These are phyloP conservation scores for Aphanomyces euteiches DNA, from an alignment of 352 stramenopile genomes.

Conservation along the genomic window DNA sequence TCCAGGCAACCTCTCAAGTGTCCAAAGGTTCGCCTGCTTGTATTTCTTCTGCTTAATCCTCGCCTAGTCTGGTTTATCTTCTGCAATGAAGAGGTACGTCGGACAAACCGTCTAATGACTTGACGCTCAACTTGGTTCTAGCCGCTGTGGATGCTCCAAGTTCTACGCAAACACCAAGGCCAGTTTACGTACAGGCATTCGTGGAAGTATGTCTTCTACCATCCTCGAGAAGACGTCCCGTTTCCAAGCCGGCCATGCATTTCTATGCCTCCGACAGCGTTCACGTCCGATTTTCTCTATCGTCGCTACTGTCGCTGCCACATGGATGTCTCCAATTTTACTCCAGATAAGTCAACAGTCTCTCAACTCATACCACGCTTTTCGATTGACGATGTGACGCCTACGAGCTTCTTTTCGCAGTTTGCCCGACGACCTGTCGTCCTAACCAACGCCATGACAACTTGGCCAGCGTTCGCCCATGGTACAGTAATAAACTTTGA, in stretches of 20 bases:
- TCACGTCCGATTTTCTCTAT: conserved; percentile 80
- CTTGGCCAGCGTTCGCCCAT: conserved; percentile 66
- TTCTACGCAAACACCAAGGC: conserved; percentile 59
- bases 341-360: conserved; percentile 43
- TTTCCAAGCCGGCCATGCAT: conserved; percentile 31
- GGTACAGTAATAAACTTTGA: conserved; percentile 33
- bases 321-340: conserved; percentile 65
- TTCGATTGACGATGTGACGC: conserved; percentile 48
- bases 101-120: not conserved
- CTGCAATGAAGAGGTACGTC: conserved; percentile 19
- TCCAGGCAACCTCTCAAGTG: conserved; percentile 58
- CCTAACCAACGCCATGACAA: conserved; percentile 55
- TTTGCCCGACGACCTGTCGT: conserved; percentile 72
- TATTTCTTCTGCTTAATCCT: not conserved
- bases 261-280: conserved; percentile 38
- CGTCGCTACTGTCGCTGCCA: conserved; percentile 79
- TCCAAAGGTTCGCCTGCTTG: conserved; percentile 53
- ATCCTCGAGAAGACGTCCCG: conserved; percentile 41
- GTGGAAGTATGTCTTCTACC: conserved; percentile 81
- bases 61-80: conserved; percentile 24
- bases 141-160: conserved; percentile 82
- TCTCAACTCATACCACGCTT: conserved; percentile 54
- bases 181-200: conserved; percentile 60
- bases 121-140: conserved; percentile 27
- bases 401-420: conserved; percentile 39